These are phyloP conservation scores for Nothophytophthora sp. DNA, from an alignment of 352 stramenopile species.

Conservation along the genomic window DNA sequence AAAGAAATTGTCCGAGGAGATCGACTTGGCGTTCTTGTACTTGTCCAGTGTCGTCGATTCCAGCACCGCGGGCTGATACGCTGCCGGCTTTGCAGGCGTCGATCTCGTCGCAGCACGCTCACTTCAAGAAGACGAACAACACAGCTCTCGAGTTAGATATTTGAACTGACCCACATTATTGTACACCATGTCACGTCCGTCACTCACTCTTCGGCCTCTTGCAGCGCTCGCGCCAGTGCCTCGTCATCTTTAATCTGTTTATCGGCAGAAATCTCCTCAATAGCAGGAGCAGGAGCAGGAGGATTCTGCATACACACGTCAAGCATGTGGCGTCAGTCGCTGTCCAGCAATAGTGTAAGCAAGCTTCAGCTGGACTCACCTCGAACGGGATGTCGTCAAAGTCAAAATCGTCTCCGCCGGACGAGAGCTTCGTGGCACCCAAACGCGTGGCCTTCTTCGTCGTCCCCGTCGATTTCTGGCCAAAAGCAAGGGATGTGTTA, in stretches of 20 bases:
- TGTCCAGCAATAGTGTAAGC: background rate
- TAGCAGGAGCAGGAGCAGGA: constrained; percentile 38
- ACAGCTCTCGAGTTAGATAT: too few species aligned
- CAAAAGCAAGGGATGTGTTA: background rate
- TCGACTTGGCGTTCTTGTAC: constrained; percentile 93
- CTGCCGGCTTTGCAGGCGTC: constrained; percentile 7
- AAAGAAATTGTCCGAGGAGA: constrained; percentile 92
- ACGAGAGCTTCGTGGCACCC: constrained; percentile 79
- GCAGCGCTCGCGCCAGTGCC: constrained; percentile 76
- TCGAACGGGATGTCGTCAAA: constrained; percentile 90
- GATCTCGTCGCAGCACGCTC: constrained; percentile 18
- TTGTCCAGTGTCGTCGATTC: constrained; percentile 81
- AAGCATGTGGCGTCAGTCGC: background rate
- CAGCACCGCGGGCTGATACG: constrained; percentile 24
- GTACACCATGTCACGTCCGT: background rate
- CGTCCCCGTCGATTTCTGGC: constrained; percentile 36
- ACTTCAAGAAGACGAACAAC: constrained; percentile 11
- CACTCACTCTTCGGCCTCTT: constrained; percentile 78
- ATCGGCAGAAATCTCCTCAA: constrained; percentile 32
- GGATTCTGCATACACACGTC: constrained; percentile 58
- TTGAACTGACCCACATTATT: too few species aligned
- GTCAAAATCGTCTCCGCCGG: constrained; percentile 71
- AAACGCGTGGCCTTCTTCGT: constrained; percentile 63
- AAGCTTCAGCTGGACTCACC: constrained; percentile 24
- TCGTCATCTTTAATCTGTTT: constrained; percentile 91